Evolutionary conservation across 345 rosid species (phyloP).

Genomic region (Brassica rapa): DNA sequence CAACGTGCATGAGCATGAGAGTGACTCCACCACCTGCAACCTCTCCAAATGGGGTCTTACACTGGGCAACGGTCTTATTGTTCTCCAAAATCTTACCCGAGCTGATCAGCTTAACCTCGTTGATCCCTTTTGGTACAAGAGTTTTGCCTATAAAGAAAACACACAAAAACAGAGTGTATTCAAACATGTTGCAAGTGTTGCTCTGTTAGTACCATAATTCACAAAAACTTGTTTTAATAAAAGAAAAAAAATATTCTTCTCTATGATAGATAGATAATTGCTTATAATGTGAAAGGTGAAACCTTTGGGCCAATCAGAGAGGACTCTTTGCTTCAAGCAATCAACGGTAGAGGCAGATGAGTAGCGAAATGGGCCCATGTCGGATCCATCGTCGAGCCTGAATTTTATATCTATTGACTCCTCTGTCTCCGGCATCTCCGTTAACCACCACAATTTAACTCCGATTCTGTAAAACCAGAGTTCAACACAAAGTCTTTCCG

Average conservation of each 20-base stretch:
- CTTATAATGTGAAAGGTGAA: neutral
- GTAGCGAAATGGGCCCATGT: slow-evolving; percentile 87
- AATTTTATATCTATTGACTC: slow-evolving; percentile 70
- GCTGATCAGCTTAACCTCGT: slow-evolving; percentile 80
- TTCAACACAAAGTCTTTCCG: slow-evolving; percentile 18
- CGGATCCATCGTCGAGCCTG: slow-evolving; percentile 88
- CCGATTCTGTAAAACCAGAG: no score
- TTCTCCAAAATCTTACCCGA: slow-evolving; percentile 88
- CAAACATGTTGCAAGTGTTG: neutral
- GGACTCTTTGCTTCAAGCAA: slow-evolving; percentile 80
- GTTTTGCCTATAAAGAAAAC: slow-evolving; percentile 56
- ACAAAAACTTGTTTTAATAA: neutral
- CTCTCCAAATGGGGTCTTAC: slow-evolving; percentile 72
- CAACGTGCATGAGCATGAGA: slow-evolving; percentile 68
- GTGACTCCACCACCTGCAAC: slow-evolving; percentile 50
- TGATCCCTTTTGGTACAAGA: slow-evolving; percentile 66
- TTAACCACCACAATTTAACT: neutral
- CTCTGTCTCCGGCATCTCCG: slow-evolving; percentile 81
- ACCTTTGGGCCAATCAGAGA: slow-evolving; percentile 97
- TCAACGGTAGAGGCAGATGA: slow-evolving; percentile 80
- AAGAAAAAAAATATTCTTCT: no score
- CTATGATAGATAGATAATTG: no score
- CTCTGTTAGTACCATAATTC: neutral
- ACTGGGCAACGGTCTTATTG: slow-evolving; percentile 77
- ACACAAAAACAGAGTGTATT: neutral